A percentile compares a stretch with the other conserved stretches of the same genome.
phyloP scores from a whole-genome alignment of 495 filamentous ascomycete genomes.

The Xylaria longipes region DNA sequence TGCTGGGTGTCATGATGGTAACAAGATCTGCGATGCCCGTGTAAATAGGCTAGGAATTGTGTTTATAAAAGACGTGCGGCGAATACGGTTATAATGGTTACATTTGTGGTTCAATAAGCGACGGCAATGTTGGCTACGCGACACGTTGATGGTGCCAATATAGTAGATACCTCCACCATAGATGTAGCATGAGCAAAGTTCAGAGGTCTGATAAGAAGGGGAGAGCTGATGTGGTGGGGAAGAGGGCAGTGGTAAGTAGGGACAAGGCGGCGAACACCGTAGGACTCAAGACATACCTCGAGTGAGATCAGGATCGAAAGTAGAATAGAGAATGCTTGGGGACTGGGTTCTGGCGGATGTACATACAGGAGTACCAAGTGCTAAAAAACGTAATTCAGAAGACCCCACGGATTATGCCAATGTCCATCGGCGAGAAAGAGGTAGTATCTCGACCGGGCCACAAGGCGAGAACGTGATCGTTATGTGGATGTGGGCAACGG shows the following conservation, averaged over 20 bases:
- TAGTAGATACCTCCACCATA: background rate
- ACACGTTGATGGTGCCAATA: background rate
- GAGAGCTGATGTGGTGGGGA: background rate
- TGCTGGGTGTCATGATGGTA: background rate
- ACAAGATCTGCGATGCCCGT: background rate
- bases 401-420: background rate
- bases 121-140: background rate
- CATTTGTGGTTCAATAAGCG: background rate
- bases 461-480: background rate
- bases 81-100: background rate
- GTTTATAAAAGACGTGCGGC: background rate
- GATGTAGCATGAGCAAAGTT: background rate
- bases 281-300: slow-evolving; percentile 21
- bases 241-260: background rate
- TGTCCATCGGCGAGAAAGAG: background rate
- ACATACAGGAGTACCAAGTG: background rate
- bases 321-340: background rate
- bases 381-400: background rate
- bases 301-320: slow-evolving; percentile 3
- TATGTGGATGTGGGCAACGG: background rate
- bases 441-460: background rate
- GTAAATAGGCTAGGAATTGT: too few species aligned
- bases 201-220: background rate
- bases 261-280: slow-evolving; percentile 1
- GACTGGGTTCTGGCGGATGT: background rate